Evolutionary conservation across 352 stramenopile species (phyloP).

Genomic region (Elongisporangium undulatum): DNA sequence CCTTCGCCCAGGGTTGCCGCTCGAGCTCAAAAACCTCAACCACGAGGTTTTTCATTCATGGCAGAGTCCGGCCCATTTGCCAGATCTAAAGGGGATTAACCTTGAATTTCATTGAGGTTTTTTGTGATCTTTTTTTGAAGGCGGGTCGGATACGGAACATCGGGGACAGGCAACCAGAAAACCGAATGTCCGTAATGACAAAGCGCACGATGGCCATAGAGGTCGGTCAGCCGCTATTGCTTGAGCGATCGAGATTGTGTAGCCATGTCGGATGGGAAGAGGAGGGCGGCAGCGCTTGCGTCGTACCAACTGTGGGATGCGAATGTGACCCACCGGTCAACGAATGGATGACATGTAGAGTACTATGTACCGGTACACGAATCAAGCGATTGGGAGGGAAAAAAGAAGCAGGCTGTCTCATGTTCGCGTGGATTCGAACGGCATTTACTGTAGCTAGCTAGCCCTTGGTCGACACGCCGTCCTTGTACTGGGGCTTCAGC

Average conservation of each 20-base stretch:
- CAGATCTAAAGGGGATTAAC: background rate
- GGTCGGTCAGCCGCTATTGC: background rate
- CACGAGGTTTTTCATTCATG: background rate
- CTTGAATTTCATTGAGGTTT: background rate
- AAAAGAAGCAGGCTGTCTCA: background rate
- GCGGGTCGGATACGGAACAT: background rate
- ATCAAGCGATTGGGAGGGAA: background rate
- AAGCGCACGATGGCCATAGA: background rate
- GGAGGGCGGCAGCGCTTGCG: background rate
- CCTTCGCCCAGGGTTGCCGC: background rate
- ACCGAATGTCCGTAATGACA: background rate
- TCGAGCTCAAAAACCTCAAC: background rate
- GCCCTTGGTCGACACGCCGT: conserved; percentile 36
- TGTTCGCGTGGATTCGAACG: background rate
- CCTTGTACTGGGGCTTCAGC: conserved; percentile 87
- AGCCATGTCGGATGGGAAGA: background rate
- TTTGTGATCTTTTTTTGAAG: background rate
- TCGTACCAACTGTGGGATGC: background rate
- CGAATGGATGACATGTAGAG: background rate
- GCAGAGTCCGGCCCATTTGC: background rate
- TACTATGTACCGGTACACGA: background rate
- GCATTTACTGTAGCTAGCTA: no score
- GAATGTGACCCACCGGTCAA: background rate
- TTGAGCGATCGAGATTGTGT: background rate
- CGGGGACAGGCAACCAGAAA: background rate